These are phyloP conservation scores for Platanthera zijinensis DNA, from an alignment of 106 monocot genomes.

Conservation along the genomic window DNA sequence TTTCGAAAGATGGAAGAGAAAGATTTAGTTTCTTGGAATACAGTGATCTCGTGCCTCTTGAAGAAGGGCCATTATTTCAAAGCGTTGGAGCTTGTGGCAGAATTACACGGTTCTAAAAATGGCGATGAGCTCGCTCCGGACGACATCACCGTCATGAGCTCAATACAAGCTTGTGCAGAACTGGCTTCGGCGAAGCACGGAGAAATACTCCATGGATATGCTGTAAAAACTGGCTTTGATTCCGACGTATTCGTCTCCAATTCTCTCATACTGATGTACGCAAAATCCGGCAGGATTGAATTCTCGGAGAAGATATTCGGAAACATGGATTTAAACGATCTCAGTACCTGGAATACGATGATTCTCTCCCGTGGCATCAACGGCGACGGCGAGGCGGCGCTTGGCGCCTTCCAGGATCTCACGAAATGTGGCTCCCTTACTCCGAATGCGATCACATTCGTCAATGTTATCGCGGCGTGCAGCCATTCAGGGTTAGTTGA, in stretches of 20 bases:
- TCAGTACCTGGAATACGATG: slow-evolving; percentile 38
- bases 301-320: slow-evolving; percentile 16
- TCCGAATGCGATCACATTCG: slow-evolving; percentile 31
- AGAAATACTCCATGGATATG: slow-evolving; percentile 26
- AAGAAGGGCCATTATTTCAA: slow-evolving; percentile 17
- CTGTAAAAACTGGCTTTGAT: slow-evolving; percentile 18
- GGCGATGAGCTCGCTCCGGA: slow-evolving; percentile 12
- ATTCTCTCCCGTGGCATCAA: slow-evolving; percentile 29
- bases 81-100: slow-evolving; percentile 19
- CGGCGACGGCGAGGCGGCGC: slow-evolving; percentile 27
- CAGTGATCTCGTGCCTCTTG: slow-evolving; percentile 27
- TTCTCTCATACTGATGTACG: slow-evolving; percentile 38
- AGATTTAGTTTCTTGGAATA: slow-evolving; percentile 43
- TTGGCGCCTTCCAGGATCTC: slow-evolving; percentile 20
- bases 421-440: not conserved
- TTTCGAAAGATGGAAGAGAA: slow-evolving; percentile 20
- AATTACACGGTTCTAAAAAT: slow-evolving; percentile 6
- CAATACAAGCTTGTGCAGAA: slow-evolving; percentile 35
- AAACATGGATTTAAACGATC: slow-evolving; percentile 18
- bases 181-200: slow-evolving; percentile 17
- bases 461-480: slow-evolving; percentile 25
- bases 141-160: slow-evolving; percentile 24
- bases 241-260: slow-evolving; percentile 26
- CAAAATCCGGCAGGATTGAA: slow-evolving; percentile 24
- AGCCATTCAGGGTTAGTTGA: slow-evolving; percentile 23